Evolutionary conservation across 1,284 basidiomycete genomes (phyloP), one percentile per base, ranked within the genome.

Genomic region (Abortiporus biennis): DNA sequence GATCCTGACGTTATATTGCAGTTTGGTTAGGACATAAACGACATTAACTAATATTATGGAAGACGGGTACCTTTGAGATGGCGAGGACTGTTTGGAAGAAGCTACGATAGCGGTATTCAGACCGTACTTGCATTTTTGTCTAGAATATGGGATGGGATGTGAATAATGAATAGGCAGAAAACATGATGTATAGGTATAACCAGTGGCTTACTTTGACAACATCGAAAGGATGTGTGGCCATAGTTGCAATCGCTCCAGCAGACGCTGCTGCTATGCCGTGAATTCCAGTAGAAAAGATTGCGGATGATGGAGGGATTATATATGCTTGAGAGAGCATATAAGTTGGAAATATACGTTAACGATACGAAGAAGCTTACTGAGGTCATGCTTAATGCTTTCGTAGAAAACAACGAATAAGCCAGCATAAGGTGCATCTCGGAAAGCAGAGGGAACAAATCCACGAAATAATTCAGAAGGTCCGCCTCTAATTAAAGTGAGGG

Each of bases 381-480:
- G 67, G 49, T 88, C 72, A 31, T 72, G 71, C 59, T 94, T 94
- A 49, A 85, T 77, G 34, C 78, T 76, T 61, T 97, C 95, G 60
- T 99, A 99, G 40, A 87, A 80, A 1, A 93, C 80, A 15, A 98
- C 74, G 54, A 97, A 99, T 6, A 99, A 62, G 0, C 95, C 95
- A 0, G 95, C 94, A 55, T 97, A 95, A 0, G 95, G 96, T 2
- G 95, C 95, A 59, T 99, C 95, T 27, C 95, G 76, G 17, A 95
- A 68, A 0, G 92, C 90, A 1, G 93, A 94, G 0, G 94, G 92
- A 23, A 89, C 63, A 55, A 96, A 89, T 0, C 94, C 95, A 43
- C 90, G 82, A 58, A 94, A 84, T 23, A 96, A 71, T 46, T 92
- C 93, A 25, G 79, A 74, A 2, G 90, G 77, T 0, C 95, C 93